Percentiles rank a stretch among this genome's conserved stretches.
Evolutionary conservation across 148 eudicot species (phyloP).

Genomic region (Fagopyrum tataricum): DNA sequence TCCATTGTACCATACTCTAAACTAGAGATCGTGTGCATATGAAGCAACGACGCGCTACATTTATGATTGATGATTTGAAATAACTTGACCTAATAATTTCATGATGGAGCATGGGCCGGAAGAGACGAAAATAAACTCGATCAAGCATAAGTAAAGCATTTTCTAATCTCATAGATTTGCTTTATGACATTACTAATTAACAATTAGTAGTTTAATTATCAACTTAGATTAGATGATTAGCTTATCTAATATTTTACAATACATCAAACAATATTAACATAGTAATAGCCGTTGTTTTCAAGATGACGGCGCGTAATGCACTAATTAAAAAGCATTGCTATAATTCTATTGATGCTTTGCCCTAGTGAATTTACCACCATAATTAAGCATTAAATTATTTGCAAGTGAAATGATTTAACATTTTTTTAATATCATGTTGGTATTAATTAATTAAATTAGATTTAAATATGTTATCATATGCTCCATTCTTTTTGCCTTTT

Average conservation of each 20-base stretch:
- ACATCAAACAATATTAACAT: not conserved
- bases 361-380: constrained; percentile 9
- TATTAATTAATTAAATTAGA: not conserved
- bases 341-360: not conserved
- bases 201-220: not conserved
- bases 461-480: constrained; percentile 9
- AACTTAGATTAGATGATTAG: not conserved
- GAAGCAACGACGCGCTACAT: too few relatives aligned
- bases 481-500: constrained; percentile 6
- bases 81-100: not conserved
- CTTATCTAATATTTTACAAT: too few relatives aligned
- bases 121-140: constrained; percentile 1
- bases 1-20: too few relatives aligned
- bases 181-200: not conserved
- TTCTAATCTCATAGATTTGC: not conserved
- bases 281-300: not conserved
- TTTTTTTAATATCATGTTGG: not conserved
- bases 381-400: constrained; percentile 5
- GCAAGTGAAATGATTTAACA: not conserved
- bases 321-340: constrained; percentile 1
- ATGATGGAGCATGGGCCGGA: not conserved
- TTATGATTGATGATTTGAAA: not conserved
- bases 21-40: too few relatives aligned
- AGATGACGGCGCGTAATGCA: constrained; percentile 7
- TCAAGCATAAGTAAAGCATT: constrained; percentile 5